Percentiles rank a stretch among this genome's conserved stretches.
Evolutionary conservation across 2,329 filamentous ascomycete genomes (phyloP).

Genomic region (Ploettnerulaceae sp.): DNA sequence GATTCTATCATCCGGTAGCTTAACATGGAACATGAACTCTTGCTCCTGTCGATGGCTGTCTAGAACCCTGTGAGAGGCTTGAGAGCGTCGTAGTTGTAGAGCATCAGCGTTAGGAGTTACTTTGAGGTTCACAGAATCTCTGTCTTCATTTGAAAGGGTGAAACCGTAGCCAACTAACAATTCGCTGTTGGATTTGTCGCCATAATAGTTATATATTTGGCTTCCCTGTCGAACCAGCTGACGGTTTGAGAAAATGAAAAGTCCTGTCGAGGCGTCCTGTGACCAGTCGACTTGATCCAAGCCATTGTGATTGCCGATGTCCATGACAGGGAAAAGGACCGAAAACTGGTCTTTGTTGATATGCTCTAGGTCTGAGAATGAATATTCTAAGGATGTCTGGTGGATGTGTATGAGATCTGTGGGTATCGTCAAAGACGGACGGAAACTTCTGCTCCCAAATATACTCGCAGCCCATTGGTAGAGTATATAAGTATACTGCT

Average conservation of each 20-base stretch:
- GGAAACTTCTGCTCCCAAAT: conserved; percentile 61
- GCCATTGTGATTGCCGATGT: conserved; percentile 67
- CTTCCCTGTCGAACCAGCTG: conserved; percentile 46
- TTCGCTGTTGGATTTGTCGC: conserved; percentile 70
- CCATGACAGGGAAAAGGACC: conserved; percentile 64
- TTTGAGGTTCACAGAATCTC: conserved; percentile 34
- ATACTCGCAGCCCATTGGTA: conserved; percentile 63
- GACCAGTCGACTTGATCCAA: conserved; percentile 56
- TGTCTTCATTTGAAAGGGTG: conserved; percentile 41
- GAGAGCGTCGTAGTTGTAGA: conserved; percentile 21
- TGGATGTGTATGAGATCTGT: conserved; percentile 19
- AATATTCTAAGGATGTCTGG: neutral
- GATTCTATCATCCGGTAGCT: neutral
- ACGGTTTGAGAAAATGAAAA: conserved; percentile 42
- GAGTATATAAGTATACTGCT: conserved; percentile 36
- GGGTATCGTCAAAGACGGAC: conserved; percentile 49
- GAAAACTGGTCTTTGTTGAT: conserved; percentile 38
- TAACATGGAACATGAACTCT: conserved; percentile 30
- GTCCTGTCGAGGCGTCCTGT: conserved; percentile 37
- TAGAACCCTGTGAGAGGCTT: conserved; percentile 20
- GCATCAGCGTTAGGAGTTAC: conserved; percentile 20
- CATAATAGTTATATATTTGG: conserved; percentile 66
- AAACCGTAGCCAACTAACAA: conserved; percentile 61
- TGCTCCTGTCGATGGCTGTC: conserved; percentile 12
- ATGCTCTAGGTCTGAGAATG: conserved; percentile 14